Evolutionary conservation across 495 filamentous ascomycete species (phyloP).

Genomic region (Talaromyces adpressus): DNA sequence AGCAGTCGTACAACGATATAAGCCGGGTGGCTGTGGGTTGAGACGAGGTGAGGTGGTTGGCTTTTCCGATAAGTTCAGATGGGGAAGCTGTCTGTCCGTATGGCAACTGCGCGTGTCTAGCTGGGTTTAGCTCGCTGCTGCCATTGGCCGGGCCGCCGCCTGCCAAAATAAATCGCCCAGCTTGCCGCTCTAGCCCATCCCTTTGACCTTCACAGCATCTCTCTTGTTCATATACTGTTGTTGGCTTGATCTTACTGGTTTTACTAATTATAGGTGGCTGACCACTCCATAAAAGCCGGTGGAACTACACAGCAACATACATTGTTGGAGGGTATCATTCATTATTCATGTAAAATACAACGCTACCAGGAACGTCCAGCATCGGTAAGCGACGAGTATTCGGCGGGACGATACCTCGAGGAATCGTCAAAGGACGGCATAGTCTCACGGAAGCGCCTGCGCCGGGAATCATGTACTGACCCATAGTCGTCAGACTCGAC

Average conservation of each 20-base stretch:
- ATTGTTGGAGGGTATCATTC: not conserved
- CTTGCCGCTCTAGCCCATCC: not conserved
- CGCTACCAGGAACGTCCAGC: not conserved
- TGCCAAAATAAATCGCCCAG: not conserved
- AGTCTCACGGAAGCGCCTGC: not conserved
- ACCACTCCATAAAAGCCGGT: too few relatives aligned
- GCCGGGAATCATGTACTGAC: not conserved
- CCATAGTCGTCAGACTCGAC: not conserved
- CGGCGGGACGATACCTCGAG: not conserved
- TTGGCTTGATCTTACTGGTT: not conserved
- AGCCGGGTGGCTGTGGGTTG: not conserved
- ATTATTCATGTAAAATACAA: not conserved
- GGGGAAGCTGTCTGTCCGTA: constrained; percentile 2
- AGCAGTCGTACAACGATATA: not conserved
- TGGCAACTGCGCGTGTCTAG: not conserved
- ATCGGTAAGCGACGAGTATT: not conserved
- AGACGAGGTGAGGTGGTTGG: not conserved
- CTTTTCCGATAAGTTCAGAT: not conserved
- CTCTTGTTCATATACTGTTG: not conserved
- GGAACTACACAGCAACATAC: not conserved
- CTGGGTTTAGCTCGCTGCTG: not conserved
- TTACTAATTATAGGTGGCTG: not conserved
- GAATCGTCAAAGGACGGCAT: not conserved
- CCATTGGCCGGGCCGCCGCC: not conserved
- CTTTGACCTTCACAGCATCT: too few relatives aligned